Conservation (phyloP, 2,329 filamentous ascomycete genomes). For the Epichloe elymi region DNA sequence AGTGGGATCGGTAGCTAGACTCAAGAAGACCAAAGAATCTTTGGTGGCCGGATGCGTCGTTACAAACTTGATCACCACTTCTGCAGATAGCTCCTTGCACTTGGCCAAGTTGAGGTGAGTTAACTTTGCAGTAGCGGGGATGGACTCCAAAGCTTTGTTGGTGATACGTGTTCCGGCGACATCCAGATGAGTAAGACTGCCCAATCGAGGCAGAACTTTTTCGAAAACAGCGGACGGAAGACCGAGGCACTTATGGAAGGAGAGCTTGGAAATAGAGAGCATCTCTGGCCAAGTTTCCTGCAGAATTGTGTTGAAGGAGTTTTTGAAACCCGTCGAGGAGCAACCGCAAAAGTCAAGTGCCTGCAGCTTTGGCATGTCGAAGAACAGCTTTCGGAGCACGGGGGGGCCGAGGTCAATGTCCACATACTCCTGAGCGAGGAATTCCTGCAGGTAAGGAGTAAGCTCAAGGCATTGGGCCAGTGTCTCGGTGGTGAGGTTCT, state of each 20-base stretch:
- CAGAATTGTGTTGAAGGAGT: conserved; percentile 46
- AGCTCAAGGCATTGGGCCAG: conserved; percentile 58
- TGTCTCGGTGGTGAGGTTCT: conserved; percentile 63
- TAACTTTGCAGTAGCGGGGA: conserved; percentile 57
- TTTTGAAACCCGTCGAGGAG: conserved; percentile 53
- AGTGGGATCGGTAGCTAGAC: conserved; percentile 57
- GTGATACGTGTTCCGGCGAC: conserved; percentile 68
- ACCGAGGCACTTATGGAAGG: conserved; percentile 66
- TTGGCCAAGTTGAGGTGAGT: conserved; percentile 70
- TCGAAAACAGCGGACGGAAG: conserved; percentile 56
- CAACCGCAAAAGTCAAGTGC: conserved; percentile 69
- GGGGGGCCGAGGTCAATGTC: conserved; percentile 60
- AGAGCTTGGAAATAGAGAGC: conserved; percentile 52
- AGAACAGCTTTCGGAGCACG: conserved; percentile 59
- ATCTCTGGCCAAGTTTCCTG: conserved; percentile 36
- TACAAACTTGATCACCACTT: conserved; percentile 57
- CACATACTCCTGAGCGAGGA: conserved; percentile 68
- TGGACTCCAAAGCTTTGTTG: conserved; percentile 53
- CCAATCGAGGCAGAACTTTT: conserved; percentile 55
- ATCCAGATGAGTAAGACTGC: conserved; percentile 61
- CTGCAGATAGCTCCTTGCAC: conserved; percentile 55
- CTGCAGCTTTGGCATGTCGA: conserved; percentile 47
- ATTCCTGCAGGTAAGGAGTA: conserved; percentile 62
- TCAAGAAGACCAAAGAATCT: conserved; percentile 54
- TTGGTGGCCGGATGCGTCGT: conserved; percentile 56